Evolutionary conservation across 768 basidiomycete species (phyloP).

Genomic region (Russula vinacea): DNA sequence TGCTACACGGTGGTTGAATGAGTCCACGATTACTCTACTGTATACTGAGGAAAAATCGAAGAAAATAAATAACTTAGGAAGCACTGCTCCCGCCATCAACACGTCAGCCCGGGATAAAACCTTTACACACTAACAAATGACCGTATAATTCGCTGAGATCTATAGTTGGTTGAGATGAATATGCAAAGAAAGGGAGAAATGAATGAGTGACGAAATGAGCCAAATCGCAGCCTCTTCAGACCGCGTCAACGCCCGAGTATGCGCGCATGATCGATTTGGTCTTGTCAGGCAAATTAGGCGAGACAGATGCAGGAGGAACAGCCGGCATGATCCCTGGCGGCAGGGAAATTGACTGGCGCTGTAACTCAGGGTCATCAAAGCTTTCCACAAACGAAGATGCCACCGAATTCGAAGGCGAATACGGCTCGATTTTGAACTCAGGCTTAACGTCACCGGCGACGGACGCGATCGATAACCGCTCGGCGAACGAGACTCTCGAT

Average conservation of each 20-base stretch:
- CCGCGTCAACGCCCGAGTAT: background rate
- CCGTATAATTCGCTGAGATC: no score
- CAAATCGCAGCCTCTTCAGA: background rate
- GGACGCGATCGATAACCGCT: constrained; percentile 21
- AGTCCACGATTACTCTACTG: no score
- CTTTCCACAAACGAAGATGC: constrained; percentile 7
- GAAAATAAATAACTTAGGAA: no score
- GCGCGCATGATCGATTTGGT: background rate
- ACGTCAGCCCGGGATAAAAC: no score
- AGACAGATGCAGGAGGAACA: background rate
- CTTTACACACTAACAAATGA: no score
- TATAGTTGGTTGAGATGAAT: no score
- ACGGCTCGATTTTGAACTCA: constrained; percentile 14
- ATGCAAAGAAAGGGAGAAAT: no score
- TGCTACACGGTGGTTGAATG: no score
- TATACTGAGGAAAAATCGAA: no score
- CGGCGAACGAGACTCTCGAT: constrained; percentile 9
- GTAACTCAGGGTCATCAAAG: background rate
- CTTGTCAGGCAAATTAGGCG: constrained; percentile 1
- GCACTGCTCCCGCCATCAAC: no score
- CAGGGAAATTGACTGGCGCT: background rate
- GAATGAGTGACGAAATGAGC: no score
- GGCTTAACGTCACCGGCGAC: constrained; percentile 11
- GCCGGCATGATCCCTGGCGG: background rate
- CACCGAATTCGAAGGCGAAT: constrained; percentile 8